Base-by-base conservation (phyloP, 192 early-diverging fungal species). In the Chytriomyces hyalinus region DNA sequence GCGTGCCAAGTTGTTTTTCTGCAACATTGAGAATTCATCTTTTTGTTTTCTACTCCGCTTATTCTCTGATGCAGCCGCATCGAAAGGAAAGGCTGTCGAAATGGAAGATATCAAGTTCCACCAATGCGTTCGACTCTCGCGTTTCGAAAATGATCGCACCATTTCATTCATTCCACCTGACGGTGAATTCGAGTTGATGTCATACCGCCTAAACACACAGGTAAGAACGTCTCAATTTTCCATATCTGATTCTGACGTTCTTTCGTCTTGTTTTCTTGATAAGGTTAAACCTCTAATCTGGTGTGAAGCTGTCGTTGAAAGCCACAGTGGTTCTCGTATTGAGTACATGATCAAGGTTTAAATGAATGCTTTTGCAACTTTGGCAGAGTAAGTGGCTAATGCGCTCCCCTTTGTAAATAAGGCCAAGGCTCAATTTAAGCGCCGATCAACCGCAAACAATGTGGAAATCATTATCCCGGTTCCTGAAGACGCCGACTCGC, bases 81-180 rank as follows among this genome's bases (percentile, higher is more conserved):
- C 75, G 7, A 83, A 83, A 71, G 80, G 75, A 6, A 81, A 83
- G 67, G 83, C 86, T 26, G 95, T 99, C 26, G 97, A 97, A 80
- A 96, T 99, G 79, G 98, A 97, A 69, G 98, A 99, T 79, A 93
- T 93, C 76, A 94, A 99, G 80, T 99, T 99, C 88, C 98, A 99
- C 81, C 98, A 99, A 85, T 98, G 98, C 82, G 98, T 99, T 47
- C 87, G 94, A 60, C 83, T 99, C 53, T 94, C 95, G 11, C 90
- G 92, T 53, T 99, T 99, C 82, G 97, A 98, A 77, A 94, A 88
- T 45, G 96, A 98, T 83, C 88, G 98, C 17, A 97, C 95, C 4
- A 99, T 99, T 77, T 94, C 93, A 75, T 99, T 99, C 80, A 95
- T 99, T 76, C 98, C 98, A 61, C 98, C 98, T 0, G 98, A 97